These are phyloP conservation scores for Martensiomyces pterosporus DNA, from an alignment of 192 early-diverging fungal genomes.

Conservation along the genomic window DNA sequence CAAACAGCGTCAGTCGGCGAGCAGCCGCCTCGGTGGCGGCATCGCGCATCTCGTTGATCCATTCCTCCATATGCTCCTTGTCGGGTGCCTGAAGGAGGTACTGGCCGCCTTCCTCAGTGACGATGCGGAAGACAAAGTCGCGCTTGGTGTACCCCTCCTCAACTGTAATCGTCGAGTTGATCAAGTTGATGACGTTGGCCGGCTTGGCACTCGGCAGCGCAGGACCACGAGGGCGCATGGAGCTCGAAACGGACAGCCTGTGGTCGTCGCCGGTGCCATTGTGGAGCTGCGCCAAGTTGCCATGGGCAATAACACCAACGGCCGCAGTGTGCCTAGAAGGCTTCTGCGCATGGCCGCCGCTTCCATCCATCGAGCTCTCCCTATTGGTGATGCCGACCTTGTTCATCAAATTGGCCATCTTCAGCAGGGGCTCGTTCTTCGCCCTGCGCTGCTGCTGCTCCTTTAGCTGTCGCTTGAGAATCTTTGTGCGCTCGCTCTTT, in stretches of 20 bases:
- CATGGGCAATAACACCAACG: not conserved
- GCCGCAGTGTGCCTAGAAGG: not conserved
- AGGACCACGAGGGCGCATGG: conserved; percentile 40
- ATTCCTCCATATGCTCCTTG: conserved; percentile 66
- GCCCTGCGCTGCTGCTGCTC: conserved; percentile 54
- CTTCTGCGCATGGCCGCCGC: not conserved
- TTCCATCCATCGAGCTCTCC: conserved; percentile 33
- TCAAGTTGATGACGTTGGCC: conserved; percentile 69
- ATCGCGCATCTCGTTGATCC: conserved; percentile 64
- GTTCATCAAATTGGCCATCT: conserved; percentile 53
- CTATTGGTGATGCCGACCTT: conserved; percentile 36
- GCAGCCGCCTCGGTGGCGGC: conserved; percentile 68
- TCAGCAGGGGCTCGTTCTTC: conserved; percentile 52
- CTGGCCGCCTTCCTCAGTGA: conserved; percentile 76
- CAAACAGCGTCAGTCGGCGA: conserved; percentile 63
- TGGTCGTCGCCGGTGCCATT: conserved; percentile 7
- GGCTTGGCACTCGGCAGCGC: conserved; percentile 55
- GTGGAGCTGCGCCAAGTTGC: not conserved
- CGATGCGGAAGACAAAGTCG: conserved; percentile 72
- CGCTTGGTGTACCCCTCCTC: conserved; percentile 63
- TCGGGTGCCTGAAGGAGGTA: conserved; percentile 67
- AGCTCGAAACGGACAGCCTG: conserved; percentile 20
- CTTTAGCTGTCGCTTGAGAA: conserved; percentile 52
- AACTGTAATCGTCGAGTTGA: conserved; percentile 68
- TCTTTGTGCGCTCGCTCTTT: conserved; percentile 50